phyloP scores from a whole-genome alignment of 805 yeast species.

The Zygoascus flipseniorum region DNA sequence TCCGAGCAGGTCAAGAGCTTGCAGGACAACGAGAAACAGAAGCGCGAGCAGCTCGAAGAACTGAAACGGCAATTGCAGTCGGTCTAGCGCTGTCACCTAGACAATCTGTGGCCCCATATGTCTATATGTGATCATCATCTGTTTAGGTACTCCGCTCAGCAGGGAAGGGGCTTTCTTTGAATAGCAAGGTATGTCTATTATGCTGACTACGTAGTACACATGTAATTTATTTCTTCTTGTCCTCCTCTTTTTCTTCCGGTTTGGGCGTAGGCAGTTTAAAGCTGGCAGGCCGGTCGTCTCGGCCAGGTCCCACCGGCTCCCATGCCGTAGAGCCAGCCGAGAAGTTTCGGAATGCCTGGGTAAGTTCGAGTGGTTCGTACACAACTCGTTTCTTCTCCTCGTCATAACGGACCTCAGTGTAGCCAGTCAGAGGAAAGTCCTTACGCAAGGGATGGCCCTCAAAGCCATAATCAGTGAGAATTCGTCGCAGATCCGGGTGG shows the following conservation, averaged over 20 bases:
- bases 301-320: slow-evolving; percentile 88
- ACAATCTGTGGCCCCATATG: too few species aligned
- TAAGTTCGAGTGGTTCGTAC: slow-evolving; percentile 82
- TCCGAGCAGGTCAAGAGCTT: slow-evolving; percentile 69
- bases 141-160: too few species aligned
- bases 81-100: background rate
- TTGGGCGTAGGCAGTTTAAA: slow-evolving; percentile 78
- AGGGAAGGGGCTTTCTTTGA: too few species aligned
- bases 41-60: slow-evolving; percentile 50
- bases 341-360: slow-evolving; percentile 90
- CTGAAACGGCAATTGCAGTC: slow-evolving; percentile 22
- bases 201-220: too few species aligned
- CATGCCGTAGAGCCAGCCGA: slow-evolving; percentile 81
- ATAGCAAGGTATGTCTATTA: too few species aligned
- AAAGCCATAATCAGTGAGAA: slow-evolving; percentile 85
- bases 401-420: slow-evolving; percentile 83
- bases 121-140: too few species aligned
- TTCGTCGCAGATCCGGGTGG: slow-evolving; percentile 84
- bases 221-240: slow-evolving; percentile 26
- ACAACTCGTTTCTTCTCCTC: slow-evolving; percentile 85
- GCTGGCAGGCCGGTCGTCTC: slow-evolving; percentile 69
- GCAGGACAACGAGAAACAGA: slow-evolving; percentile 56
- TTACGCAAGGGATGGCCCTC: slow-evolving; percentile 89
- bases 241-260: slow-evolving; percentile 52
- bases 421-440: slow-evolving; percentile 89